These are phyloP conservation scores for Paracorniculantispora psalliotae DNA, from an alignment of 2,329 filamentous ascomycete genomes.

Conservation along the genomic window DNA sequence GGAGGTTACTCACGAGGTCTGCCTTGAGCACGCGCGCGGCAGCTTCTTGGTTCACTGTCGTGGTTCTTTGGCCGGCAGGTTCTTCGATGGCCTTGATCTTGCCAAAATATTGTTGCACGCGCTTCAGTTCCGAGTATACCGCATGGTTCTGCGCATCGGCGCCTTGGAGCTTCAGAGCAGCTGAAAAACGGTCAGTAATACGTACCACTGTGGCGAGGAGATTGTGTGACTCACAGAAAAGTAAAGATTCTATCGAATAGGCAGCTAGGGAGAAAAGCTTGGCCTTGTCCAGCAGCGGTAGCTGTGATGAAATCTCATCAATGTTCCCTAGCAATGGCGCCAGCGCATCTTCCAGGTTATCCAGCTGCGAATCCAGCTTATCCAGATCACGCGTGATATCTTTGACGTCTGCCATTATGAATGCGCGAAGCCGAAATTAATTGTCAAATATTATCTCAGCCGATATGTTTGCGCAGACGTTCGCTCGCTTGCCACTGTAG, in stretches of 20 bases:
- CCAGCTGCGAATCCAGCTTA: slow-evolving; percentile 71
- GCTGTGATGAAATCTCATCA: slow-evolving; percentile 63
- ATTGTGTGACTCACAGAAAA: slow-evolving; percentile 62
- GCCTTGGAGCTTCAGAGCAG: slow-evolving; percentile 72
- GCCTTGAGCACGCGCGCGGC: slow-evolving; percentile 78
- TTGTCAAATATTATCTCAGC: not conserved
- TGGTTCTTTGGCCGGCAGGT: slow-evolving; percentile 48
- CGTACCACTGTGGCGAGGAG: too few relatives aligned
- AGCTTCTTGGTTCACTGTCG: slow-evolving; percentile 66
- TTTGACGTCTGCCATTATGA: slow-evolving; percentile 37
- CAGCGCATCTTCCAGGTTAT: slow-evolving; percentile 70
- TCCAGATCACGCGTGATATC: slow-evolving; percentile 65
- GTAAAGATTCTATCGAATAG: slow-evolving; percentile 83
- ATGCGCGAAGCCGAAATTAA: not conserved
- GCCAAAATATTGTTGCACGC: slow-evolving; percentile 85
- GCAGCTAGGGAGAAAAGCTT: slow-evolving; percentile 86
- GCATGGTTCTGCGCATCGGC: slow-evolving; percentile 78
- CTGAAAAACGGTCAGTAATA: slow-evolving; percentile 27
- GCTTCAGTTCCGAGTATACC: slow-evolving; percentile 77
- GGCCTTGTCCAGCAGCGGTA: slow-evolving; percentile 90
- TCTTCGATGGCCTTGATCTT: slow-evolving; percentile 80
- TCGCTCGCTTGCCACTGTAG: not conserved
- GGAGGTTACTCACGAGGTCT: slow-evolving; percentile 58
- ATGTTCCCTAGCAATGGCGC: slow-evolving; percentile 67
- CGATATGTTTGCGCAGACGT: not conserved